Base-by-base conservation (phyloP, 2,329 filamentous ascomycete genomes). In the Xylaria sp. region DNA sequence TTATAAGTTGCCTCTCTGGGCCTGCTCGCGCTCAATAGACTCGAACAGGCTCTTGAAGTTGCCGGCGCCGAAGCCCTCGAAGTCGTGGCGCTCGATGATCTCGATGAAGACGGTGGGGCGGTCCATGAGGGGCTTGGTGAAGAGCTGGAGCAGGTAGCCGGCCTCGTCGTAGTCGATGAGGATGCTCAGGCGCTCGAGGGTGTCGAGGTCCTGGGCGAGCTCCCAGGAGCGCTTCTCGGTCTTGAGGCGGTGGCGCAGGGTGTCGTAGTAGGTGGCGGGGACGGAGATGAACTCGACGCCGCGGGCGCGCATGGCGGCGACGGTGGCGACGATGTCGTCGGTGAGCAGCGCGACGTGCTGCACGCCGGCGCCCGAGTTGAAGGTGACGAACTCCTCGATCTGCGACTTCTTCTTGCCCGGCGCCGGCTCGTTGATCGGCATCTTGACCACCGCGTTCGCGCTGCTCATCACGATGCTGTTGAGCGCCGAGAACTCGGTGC, bases 401-500 rank as follows among this genome's bases (percentile, higher is more conserved):
- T 98, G 94, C 10, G 88, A 92, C 77, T 92, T 91, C 79, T 92
- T 94, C 81, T 95, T 95, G 61, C 93, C 94, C 1, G 86, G 81
- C 0, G 94, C 94, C 1, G 94, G 94, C 80, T 97, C 93, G 81
- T 97, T 97, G 85, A 98, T 96, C 71, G 94, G 94, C 93, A 97
- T 97, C 81, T 97, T 97, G 78, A 97, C 92, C 4, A 90, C 76
- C 60, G 94, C 90, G 80, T 93, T 92, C 62, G 88, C 87, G 4
- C 89, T 92, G 41, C 90, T 87, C 93, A 97, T 97, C 73, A 97
- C 94, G 72, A 97, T 88, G 72, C 87, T 91, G 78, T 89, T 92
- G 48, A 97, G 83, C 9, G 94, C 93, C 1, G 90, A 93, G 84
- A 92, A 97, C 74, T 96, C 93, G 68, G 91, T 97, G 84, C 88